Evolutionary conservation across 169 alveolate genomes (phyloP).

Genomic region (Babesia bovis): DNA sequence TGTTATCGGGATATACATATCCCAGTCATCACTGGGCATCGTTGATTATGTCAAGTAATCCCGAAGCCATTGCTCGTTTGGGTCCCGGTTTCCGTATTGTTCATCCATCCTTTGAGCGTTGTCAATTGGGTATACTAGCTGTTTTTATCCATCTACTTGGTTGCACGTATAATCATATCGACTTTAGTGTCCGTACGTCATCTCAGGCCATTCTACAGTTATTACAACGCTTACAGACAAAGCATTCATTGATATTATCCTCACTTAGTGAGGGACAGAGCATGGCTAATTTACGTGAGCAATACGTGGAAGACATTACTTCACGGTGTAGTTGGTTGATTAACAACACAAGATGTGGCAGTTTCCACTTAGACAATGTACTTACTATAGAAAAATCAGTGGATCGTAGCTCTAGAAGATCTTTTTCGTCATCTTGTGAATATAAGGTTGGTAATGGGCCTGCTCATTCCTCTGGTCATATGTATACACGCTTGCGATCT

Average conservation of each 20-base stretch:
- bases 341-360: conserved; percentile 9
- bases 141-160: conserved; percentile 50
- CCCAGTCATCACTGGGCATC: conserved; percentile 28
- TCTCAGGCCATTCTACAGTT: conserved; percentile 23
- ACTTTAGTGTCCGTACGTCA: conserved; percentile 13
- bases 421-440: too few relatives aligned
- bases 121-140: conserved; percentile 22
- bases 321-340: conserved; percentile 51
- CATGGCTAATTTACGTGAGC: conserved; percentile 17
- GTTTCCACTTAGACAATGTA: neutral
- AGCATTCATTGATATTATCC: conserved; percentile 21
- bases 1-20: neutral
- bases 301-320: conserved; percentile 36
- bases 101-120: conserved; percentile 26
- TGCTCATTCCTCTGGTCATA: too few relatives aligned
- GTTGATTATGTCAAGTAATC: conserved; percentile 23
- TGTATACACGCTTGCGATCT: too few relatives aligned
- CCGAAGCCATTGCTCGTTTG: conserved; percentile 9
- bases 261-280: neutral
- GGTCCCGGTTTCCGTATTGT: conserved; percentile 6
- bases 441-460: too few relatives aligned
- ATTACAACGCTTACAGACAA: conserved; percentile 27
- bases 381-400: too few relatives aligned
- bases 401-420: too few relatives aligned
- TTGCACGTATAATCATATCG: neutral